Evolutionary conservation across 106 monocot genomes (phyloP).

Genomic region (Chionographis japonica): DNA sequence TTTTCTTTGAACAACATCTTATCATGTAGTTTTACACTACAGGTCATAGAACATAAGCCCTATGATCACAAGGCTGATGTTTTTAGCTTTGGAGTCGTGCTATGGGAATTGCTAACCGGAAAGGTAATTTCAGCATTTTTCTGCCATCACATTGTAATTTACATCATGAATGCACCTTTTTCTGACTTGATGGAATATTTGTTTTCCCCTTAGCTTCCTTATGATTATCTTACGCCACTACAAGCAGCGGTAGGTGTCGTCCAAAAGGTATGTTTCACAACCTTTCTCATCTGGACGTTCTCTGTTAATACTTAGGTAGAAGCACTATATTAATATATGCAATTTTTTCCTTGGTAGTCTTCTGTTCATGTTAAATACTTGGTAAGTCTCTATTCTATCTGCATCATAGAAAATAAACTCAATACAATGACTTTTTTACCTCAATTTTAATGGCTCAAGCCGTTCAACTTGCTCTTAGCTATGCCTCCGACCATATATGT

Average conservation of each 20-base stretch:
- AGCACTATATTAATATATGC: no score
- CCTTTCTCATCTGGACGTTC: neutral
- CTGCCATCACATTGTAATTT: neutral
- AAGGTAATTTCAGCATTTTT: slow-evolving; percentile 43
- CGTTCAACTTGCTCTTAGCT: no score
- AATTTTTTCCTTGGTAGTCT: no score
- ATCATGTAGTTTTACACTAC: slow-evolving; percentile 16
- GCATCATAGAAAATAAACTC: no score
- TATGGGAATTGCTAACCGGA: slow-evolving; percentile 87
- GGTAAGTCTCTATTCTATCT: no score
- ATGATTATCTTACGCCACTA: slow-evolving; percentile 83
- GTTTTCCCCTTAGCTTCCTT: slow-evolving; percentile 58
- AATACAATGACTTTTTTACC: no score
- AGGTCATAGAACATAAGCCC: slow-evolving; percentile 94
- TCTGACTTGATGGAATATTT: neutral
- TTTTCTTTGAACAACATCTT: neutral
- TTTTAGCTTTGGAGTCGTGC: slow-evolving; percentile 79
- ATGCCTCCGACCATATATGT: no score
- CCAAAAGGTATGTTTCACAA: slow-evolving; percentile 54
- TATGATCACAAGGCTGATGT: slow-evolving; percentile 99
- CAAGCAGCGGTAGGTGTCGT: slow-evolving; percentile 96
- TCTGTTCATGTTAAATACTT: no score
- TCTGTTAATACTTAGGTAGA: neutral
- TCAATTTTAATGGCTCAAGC: no score
- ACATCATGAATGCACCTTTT: neutral